Base-by-base conservation (phyloP, 352 stramenopile species). In the Phytophthora rubi region DNA sequence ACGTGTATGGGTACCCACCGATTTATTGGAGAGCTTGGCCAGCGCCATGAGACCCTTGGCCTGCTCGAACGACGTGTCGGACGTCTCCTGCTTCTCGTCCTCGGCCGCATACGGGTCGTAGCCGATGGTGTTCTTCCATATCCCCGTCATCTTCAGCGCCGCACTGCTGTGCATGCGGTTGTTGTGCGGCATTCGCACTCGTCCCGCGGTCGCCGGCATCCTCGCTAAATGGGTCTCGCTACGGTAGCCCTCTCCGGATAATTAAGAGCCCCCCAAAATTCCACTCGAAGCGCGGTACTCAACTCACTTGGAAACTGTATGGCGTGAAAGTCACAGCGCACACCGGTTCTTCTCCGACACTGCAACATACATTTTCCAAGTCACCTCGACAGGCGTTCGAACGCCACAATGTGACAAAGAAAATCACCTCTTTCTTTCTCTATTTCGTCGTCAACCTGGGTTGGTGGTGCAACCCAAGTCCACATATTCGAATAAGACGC, bases 101-200 rank as follows among this genome's bases (percentile, higher is more conserved):
- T 85, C 76, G 44, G 82, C 83, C 2, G 96, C 95, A 67, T 99
- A 98, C 15, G 95, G 95, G 81, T 99, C 95, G 59, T 99, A 97
- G 53, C 96, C 96, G 73, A 99, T 99, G 3, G 96, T 99, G 65
- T 98, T 96, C 62, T 90, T 97, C 97, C 96, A 99, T 47, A 99
- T 99, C 26, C 93, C 95, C 47, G 86, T 98, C 80, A 98, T 99
- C 85, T 98, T 95, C 7, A 99, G 89, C 60, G 95, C 84, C 35
- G 85, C 85, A 60, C 86, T 97, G 56, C 93, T 98, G 73, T 95
- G 94, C 85, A 99, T 97, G 72, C 95, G 92, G 83, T 99, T 99
- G 83, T 98, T 98, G 83, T 99, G 96, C 72, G 97, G 97, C 95
- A 99, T 99, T 59, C 94, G 90, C 77, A 97, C 87, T 44, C 93